phyloP scores from a whole-genome alignment of 2,329 filamentous ascomycete species.

The Bretziella fagacearum region DNA sequence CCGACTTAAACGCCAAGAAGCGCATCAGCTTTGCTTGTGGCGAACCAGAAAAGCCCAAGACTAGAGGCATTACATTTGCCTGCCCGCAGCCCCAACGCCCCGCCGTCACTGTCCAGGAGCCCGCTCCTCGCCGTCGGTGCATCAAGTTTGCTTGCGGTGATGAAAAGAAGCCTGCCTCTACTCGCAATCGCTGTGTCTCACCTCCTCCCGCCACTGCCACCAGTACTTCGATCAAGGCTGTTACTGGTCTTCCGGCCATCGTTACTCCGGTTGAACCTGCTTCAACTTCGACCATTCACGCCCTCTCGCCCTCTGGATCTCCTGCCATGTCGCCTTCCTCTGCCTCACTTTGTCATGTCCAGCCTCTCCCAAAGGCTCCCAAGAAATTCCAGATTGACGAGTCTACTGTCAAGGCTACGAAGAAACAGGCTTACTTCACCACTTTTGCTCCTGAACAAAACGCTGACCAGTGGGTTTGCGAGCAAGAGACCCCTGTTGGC shows the following conservation, averaged over 20 bases:
- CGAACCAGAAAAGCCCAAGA: conserved; percentile 4
- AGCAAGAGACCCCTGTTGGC: conserved; percentile 45
- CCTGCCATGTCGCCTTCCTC: conserved; percentile 10
- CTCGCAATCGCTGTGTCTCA: conserved; percentile 10
- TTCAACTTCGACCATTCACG: conserved; percentile 11
- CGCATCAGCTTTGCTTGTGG: conserved; percentile 16
- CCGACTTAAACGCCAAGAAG: conserved; percentile 12
- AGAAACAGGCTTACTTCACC: conserved; percentile 54
- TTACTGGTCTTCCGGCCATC: conserved; percentile 3
- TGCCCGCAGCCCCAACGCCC: conserved; percentile 3
- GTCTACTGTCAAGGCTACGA: conserved; percentile 16
- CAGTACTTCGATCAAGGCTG: conserved; percentile 3
- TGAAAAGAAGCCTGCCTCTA: conserved; percentile 1
- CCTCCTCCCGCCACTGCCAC: conserved; percentile 4
- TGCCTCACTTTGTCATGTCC: conserved; percentile 1
- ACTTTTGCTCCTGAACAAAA: conserved; percentile 74
- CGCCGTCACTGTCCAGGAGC: conserved; percentile 3
- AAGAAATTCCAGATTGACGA: conserved; percentile 14
- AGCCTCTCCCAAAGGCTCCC: conserved; percentile 9
- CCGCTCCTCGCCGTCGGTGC: conserved; percentile 35
- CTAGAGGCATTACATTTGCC: conserved; percentile 6
- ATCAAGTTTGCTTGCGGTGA: conserved; percentile 57
- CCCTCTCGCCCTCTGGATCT: conserved; percentile 1
- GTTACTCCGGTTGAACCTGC: conserved; percentile 6
- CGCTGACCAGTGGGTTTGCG: conserved; percentile 79